Evolutionary conservation across 202 grass and related monocot genomes (phyloP).

Genomic region (Miscanthus sacchariflorus): DNA sequence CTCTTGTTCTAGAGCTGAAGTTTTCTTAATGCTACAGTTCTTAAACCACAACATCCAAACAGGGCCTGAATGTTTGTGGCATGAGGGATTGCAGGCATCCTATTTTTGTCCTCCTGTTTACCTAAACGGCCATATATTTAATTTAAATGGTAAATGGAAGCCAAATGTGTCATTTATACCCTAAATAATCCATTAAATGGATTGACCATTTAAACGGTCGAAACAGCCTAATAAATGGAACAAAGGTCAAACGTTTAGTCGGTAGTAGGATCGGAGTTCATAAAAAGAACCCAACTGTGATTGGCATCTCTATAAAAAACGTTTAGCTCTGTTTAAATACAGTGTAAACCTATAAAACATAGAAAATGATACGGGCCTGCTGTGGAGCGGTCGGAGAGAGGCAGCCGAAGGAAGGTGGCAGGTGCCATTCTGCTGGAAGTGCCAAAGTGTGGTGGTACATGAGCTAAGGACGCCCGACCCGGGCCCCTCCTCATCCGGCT

Average conservation of each 20-base stretch:
- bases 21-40: too few species aligned
- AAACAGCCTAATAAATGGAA: not conserved
- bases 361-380: not conserved
- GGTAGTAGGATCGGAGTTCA: too few species aligned
- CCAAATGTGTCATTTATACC: too few species aligned
- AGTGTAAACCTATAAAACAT: not conserved
- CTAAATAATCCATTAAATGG: not conserved
- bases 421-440: constrained; percentile 18
- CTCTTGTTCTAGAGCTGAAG: too few species aligned
- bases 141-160: too few species aligned
- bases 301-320: not conserved
- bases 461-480: not conserved
- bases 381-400: not conserved
- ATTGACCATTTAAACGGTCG: not conserved
- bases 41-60: too few species aligned
- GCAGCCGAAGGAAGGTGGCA: constrained; percentile 2
- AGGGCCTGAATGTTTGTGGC: too few species aligned
- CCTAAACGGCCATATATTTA: too few species aligned
- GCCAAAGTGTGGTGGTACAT: not conserved
- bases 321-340: too few species aligned
- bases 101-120: too few species aligned
- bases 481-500: not conserved
- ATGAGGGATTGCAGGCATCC: too few species aligned
- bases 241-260: not conserved
- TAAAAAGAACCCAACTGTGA: too few species aligned